Evolutionary conservation across 2,329 filamentous ascomycete species (phyloP), one percentile per base, ranked within the genome.

Genomic region (Penicillium frequentans): DNA sequence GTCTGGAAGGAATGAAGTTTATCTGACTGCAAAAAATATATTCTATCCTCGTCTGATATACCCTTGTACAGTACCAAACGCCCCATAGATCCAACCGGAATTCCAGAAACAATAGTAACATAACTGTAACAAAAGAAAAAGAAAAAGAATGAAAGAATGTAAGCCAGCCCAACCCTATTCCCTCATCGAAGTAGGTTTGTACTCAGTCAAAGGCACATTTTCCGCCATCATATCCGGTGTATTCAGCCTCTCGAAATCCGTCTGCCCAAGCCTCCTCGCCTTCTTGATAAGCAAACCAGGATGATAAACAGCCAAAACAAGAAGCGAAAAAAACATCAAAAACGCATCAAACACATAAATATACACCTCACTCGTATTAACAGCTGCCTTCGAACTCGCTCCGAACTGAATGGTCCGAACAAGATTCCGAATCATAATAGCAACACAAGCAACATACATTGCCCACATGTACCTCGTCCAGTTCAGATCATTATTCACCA

Each of bases 311-410:
- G 63, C 24, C 43, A 70, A 58, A 5, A 67, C 49, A 7, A 61
- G 37, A 56, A 70, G 61, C 1, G 61, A 43, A n/a, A 65, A 10
- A 3, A 59, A 59, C 68, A 73, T 70, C 35, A 70, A 49, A 27
- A 59, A 61, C 9, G 64, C 70, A 64, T 73, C 71, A 56, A 72
- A 73, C 0, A 73, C 60, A 58, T 72, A 73, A 3, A 73, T 68
- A 57, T 63, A 68, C 16, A 29, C 68, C 59, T 73, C 71, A 16
- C 64, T 55, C 3, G 52, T 62, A 13, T 64, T 63, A 23, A 73
- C 23, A 29, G 56, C 48, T 0, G 63, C 48, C 16, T 42, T 57
- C 27, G 53, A 21, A 9, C 24, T 21, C 1, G 63, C 58, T 5
- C 60, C 68, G 52, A 72, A 73, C 52, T 73, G 63, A 26, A 73